phyloP scores from a whole-genome alignment of 1,284 basidiomycete genomes.

The Hymenochaete sp. region DNA sequence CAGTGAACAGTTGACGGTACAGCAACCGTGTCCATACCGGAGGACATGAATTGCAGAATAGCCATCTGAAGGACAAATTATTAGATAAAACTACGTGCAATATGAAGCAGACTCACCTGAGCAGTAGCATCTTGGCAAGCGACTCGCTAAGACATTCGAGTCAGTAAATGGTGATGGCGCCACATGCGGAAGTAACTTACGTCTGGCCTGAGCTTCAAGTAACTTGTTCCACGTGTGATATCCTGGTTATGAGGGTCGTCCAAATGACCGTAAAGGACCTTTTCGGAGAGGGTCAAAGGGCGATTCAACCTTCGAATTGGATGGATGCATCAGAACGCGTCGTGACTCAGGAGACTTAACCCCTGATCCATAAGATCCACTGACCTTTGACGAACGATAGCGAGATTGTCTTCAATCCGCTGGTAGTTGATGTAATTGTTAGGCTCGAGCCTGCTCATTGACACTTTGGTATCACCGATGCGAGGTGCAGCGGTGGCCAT shows the following conservation, averaged over 20 bases:
- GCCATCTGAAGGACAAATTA: conserved; percentile 72
- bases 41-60: conserved; percentile 99
- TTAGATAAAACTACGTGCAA: conserved; percentile 18
- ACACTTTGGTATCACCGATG: conserved; percentile 88
- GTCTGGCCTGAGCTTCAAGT: conserved; percentile 94
- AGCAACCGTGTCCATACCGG: conserved; percentile 94
- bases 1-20: conserved; percentile 98
- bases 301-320: conserved; percentile 64
- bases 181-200: conserved; percentile 43
- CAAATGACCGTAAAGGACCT: conserved; percentile 97
- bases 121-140: conserved; percentile 99
- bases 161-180: conserved; percentile 5
- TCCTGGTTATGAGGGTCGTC: conserved; percentile 90
- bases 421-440: conserved; percentile 94
- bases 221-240: conserved; percentile 80
- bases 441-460: conserved; percentile 86
- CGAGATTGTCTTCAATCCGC: conserved; percentile 92
- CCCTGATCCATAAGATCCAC: conserved; percentile 27
- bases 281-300: conserved; percentile 94
- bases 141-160: conserved; percentile 62
- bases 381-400: conserved; percentile 72
- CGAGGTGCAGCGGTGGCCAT: conserved; percentile 74
- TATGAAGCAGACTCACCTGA: conserved; percentile 37
- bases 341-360: background rate
- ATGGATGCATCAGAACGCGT: conserved; percentile 3